These are phyloP conservation scores for Pseudophaeomoniella oleicola DNA, from an alignment of 2,329 filamentous ascomycete species.

Conservation along the genomic window DNA sequence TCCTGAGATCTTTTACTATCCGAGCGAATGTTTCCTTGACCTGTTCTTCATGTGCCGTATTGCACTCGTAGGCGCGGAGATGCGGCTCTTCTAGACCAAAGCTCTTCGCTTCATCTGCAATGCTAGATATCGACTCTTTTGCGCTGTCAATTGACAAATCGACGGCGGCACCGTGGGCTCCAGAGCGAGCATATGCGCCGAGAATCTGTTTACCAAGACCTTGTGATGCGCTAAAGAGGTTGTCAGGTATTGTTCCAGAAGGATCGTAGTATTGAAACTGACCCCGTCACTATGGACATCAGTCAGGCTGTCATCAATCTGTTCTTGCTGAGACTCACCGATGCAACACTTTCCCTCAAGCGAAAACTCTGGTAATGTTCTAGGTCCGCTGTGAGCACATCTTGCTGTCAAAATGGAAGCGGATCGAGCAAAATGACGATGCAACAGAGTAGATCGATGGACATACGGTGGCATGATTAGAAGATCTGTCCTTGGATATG, in stretches of 20 bases:
- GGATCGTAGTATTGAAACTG: not conserved
- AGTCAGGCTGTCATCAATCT: not conserved
- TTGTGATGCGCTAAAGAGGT: slow-evolving; percentile 13
- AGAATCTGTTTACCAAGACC: slow-evolving; percentile 18
- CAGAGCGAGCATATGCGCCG: slow-evolving; percentile 16
- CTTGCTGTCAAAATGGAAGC: too few relatives aligned
- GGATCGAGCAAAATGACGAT: too few relatives aligned
- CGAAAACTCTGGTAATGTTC: slow-evolving; percentile 11
- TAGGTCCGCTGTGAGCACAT: too few relatives aligned
- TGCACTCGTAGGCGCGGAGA: slow-evolving; percentile 22
- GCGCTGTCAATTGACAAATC: slow-evolving; percentile 15
- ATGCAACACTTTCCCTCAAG: slow-evolving; percentile 12
- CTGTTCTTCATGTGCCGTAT: slow-evolving; percentile 21
- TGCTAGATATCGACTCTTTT: slow-evolving; percentile 15
- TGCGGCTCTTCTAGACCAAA: slow-evolving; percentile 12
- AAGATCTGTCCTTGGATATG: too few relatives aligned
- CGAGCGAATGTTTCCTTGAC: slow-evolving; percentile 20
- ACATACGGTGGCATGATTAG: too few relatives aligned
- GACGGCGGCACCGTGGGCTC: slow-evolving; percentile 18
- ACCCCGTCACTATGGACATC: slow-evolving; percentile 6
- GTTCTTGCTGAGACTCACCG: slow-evolving; percentile 2
- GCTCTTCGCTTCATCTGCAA: slow-evolving; percentile 14
- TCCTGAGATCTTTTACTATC: slow-evolving; percentile 18
- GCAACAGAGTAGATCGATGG: too few relatives aligned
- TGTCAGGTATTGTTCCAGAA: slow-evolving; percentile 11